Evolutionary conservation across 352 stramenopile genomes (phyloP).

Genomic region (Pythium myriotylum): DNA sequence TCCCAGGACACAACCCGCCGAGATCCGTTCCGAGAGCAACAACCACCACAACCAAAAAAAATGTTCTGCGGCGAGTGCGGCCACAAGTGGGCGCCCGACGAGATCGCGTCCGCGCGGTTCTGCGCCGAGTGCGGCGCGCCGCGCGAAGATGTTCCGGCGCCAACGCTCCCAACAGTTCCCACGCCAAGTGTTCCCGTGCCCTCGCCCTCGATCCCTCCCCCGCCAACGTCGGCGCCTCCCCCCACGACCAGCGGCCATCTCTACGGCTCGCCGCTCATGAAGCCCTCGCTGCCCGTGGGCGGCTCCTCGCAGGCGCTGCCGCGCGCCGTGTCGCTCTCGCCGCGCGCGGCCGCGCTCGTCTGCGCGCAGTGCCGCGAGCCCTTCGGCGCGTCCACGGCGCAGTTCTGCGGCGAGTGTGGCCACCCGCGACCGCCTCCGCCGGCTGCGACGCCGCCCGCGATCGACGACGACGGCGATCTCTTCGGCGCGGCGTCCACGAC

Average conservation of each 20-base stretch:
- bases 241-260: conserved; percentile 7
- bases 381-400: conserved; percentile 54
- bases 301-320: conserved; percentile 15
- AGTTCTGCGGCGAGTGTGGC: conserved; percentile 80
- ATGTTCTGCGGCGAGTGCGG: conserved; percentile 88
- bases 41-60: conserved; percentile 8
- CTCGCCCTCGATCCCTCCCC: conserved; percentile 16
- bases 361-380: conserved; percentile 56
- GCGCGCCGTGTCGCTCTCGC: conserved; percentile 5
- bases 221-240: conserved; percentile 21
- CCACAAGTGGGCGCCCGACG: conserved; percentile 76
- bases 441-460: not conserved
- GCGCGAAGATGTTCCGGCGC: conserved; percentile 53
- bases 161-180: conserved; percentile 19
- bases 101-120: conserved; percentile 80
- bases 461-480: conserved; percentile 56
- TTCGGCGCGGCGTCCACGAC: conserved; percentile 50
- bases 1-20: too few species aligned
- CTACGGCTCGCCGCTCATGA: conserved; percentile 28
- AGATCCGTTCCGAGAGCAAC: too few species aligned
- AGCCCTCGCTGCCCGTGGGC: conserved; percentile 16
- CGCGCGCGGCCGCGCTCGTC: conserved; percentile 5
- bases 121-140: conserved; percentile 80
- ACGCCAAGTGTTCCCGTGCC: too few species aligned
- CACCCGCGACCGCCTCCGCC: conserved; percentile 39